phyloP scores from a whole-genome alignment of 805 yeast species.

The Monosporozyma aerobia region DNA sequence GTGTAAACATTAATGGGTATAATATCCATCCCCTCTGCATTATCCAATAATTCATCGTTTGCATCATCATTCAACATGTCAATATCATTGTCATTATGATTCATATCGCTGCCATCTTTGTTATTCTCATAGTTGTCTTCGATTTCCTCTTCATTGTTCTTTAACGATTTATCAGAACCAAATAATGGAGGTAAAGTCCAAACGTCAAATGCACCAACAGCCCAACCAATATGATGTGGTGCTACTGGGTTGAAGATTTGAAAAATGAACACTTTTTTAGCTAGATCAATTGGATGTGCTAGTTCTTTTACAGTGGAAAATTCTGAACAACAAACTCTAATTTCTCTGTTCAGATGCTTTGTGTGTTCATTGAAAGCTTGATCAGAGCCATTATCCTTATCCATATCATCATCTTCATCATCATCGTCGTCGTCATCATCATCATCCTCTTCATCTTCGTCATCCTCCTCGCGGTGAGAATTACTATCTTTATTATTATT shows the following conservation, averaged over 20 bases:
- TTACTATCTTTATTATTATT: slow-evolving; percentile 3
- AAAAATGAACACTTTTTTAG: slow-evolving; percentile 67
- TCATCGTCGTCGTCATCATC: slow-evolving; percentile 28
- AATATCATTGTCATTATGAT: slow-evolving; percentile 26
- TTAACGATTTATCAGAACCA: slow-evolving; percentile 26
- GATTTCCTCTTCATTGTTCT: slow-evolving; percentile 17
- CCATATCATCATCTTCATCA: slow-evolving; percentile 21
- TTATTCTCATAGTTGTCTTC: neutral
- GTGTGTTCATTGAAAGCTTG: slow-evolving; percentile 19
- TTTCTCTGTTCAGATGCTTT: slow-evolving; percentile 34
- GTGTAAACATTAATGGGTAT: slow-evolving; percentile 56
- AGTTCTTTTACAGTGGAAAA: slow-evolving; percentile 53
- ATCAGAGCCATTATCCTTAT: neutral
- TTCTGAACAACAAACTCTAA: slow-evolving; percentile 65
- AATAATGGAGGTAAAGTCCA: slow-evolving; percentile 23
- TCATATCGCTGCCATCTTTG: neutral
- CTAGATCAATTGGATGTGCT: slow-evolving; percentile 65
- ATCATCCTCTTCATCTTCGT: slow-evolving; percentile 11
- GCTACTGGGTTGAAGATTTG: slow-evolving; percentile 75
- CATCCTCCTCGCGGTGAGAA: neutral
- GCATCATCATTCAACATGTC: slow-evolving; percentile 4
- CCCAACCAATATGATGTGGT: slow-evolving; percentile 93
- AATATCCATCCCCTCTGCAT: slow-evolving; percentile 33
- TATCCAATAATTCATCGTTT: slow-evolving; percentile 17
- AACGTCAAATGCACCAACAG: slow-evolving; percentile 78